Base-by-base conservation (phyloP, 2,329 filamentous ascomycete genomes). In the Xylariaceae sp. region DNA sequence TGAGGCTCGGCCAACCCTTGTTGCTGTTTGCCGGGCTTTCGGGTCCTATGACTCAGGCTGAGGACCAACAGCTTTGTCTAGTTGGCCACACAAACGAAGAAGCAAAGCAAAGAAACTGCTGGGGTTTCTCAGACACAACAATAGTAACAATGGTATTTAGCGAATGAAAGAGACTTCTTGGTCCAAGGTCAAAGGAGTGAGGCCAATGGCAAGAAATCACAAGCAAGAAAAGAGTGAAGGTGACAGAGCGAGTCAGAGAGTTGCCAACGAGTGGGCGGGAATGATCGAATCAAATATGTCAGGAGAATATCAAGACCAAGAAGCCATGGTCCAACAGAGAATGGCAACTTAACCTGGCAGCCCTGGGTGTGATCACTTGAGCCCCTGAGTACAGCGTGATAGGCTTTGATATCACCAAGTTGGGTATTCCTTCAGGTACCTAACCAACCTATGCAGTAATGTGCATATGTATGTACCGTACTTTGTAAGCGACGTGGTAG, bases 51-150 rank as follows among this genome's bases (percentile, higher is more conserved):
- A 26, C 45, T 57, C 19, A 3, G 40, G 10, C 44, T 48, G 47
- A 52, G 6, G 37, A 40, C 10, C 18, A 21, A 46, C 44, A 53
- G 49, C 54, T 62, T 60, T 60, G 57, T 54, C 45, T 46, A 19
- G 42, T 45, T 46, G 44, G 46, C 49, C 48, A 52, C 44, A 26
- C 50, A 50, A 50, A 52, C 47, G n/a, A n/a, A 50, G 26, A 58
- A 54, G 3, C 52, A 58, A 54, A 32, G 32, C 53, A 57, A 62
- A 52, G 54, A 40, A 51, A 44, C 50, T 45, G 21, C 49, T 50
- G 21, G 54, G 46, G 23, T 18, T 20, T 26, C 48, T 29, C 29
- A 32, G 60, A 56, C 50, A 62, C 56, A 20, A 54, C 56, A 50
- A 60, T 57, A 9, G 23, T 62, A 54, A 60, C 40, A 19, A 40